Base-by-base conservation (phyloP, 2,329 filamentous ascomycete genomes). In the Xylaria hypoxylon region DNA sequence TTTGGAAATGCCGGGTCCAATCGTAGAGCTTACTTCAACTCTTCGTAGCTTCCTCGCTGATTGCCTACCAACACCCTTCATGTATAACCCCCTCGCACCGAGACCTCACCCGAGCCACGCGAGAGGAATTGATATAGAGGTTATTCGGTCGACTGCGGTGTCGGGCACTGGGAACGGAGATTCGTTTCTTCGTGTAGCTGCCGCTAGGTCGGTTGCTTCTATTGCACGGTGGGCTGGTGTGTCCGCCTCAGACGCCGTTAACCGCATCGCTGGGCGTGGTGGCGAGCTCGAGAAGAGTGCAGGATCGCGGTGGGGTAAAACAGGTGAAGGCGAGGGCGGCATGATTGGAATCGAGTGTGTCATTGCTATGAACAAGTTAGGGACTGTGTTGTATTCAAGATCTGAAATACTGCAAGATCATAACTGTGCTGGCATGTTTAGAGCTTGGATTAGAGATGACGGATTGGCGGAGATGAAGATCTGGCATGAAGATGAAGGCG, bases 101-200 rank as follows among this genome's bases (percentile, higher is more conserved):
- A 11, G 22, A 22, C 10, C 50, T 44, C 35, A 24, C 35, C 31
- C 38, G 55, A 52, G 33, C 24, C 38, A 38, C 2, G 28, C 24
- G 2, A 17, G 56, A 31, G 31, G 63, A 11, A 5, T 35, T 40
- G 31, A 77, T 70, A 7, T 62, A 38, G 65, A 62, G 2, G 80
- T 78, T 5, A 82, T 78, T 0, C 87, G 75, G 5, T 82, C 84
- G 0, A 75, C 86, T 6, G 92, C 85, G 0, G 81, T 93, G 10
- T 95, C 92, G 0, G 92, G 92, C 0, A 95, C 93, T 0, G 94
- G 94, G 0, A 97, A 97, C 72, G 94, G 94, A 0, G 94, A 97
- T 79, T 93, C 92, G 0, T 97, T 97, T 77, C 83, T 97, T 17
- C 89, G 93, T 3, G 81, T 88, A 2, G 86, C 84, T 15, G 93